Conservation (phyloP, 495 filamentous ascomycete species). For the Aspergillus nanangensis region DNA sequence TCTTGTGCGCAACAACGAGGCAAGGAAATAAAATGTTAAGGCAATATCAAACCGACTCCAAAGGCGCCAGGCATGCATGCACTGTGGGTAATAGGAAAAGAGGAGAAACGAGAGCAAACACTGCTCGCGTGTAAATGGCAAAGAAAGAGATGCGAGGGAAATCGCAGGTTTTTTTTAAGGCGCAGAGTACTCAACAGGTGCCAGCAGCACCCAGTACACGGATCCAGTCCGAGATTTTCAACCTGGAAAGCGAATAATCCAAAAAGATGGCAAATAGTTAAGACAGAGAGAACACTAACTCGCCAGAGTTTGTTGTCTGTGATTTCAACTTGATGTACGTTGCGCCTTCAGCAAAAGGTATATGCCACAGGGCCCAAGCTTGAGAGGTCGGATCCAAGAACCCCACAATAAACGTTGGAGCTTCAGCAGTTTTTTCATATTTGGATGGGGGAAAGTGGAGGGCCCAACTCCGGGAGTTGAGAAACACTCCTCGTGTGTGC, state of each 20-base stretch:
- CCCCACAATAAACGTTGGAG: too few relatives aligned
- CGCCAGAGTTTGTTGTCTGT: too few relatives aligned
- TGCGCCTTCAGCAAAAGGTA: too few relatives aligned
- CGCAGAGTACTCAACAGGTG: too few relatives aligned
- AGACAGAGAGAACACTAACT: not conserved
- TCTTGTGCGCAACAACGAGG: conserved; percentile 16
- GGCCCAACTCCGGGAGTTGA: conserved; percentile 60
- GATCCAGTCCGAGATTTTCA: conserved; percentile 16
- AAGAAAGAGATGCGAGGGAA: not conserved
- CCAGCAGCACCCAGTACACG: too few relatives aligned
- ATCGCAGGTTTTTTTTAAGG: conserved; percentile 1
- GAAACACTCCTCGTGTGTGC: conserved; percentile 37
- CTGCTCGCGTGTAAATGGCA: not conserved
- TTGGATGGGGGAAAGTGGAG: conserved; percentile 68
- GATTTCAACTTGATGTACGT: too few relatives aligned
- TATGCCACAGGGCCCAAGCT: too few relatives aligned
- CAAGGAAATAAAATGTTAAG: conserved; percentile 1
- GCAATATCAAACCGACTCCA: conserved; percentile 18
- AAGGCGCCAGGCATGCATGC: conserved; percentile 22
- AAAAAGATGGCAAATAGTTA: conserved; percentile 1
- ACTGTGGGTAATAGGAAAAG: not conserved
- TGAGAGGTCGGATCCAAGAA: too few relatives aligned
- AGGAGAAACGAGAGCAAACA: conserved; percentile 1
- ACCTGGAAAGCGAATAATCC: not conserved
- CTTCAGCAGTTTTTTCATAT: too few relatives aligned